Evolutionary conservation across 495 filamentous ascomycete genomes (phyloP).

Genomic region (Aspergillus sclerotioniger): DNA sequence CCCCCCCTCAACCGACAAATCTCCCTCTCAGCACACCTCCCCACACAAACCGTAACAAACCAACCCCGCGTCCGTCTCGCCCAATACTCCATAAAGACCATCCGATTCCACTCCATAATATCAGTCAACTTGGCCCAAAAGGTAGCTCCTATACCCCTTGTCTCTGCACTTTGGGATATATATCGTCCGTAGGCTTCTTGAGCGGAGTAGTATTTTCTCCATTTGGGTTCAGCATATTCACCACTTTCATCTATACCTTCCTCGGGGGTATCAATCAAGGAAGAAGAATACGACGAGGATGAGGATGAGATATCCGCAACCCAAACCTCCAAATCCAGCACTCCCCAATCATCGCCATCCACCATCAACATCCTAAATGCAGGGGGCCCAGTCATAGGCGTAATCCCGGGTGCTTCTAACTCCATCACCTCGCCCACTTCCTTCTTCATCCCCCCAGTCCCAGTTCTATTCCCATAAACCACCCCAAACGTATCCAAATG

Average conservation of each 20-base stretch:
- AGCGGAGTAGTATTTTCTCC: conserved; percentile 54
- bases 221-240: no score
- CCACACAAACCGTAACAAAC: not conserved
- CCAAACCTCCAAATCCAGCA: conserved; percentile 53
- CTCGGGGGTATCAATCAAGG: no score
- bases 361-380: conserved; percentile 56
- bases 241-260: no score
- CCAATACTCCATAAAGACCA: not conserved
- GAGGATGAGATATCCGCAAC: conserved; percentile 26
- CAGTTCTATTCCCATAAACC: conserved; percentile 31
- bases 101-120: not conserved
- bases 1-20: conserved; percentile 1
- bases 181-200: conserved; percentile 49
- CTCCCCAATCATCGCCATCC: conserved; percentile 53
- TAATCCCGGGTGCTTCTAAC: conserved; percentile 54
- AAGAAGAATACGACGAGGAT: not conserved
- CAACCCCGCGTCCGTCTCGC: not conserved
- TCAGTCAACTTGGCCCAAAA: not conserved
- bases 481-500: conserved; percentile 57
- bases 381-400: conserved; percentile 50
- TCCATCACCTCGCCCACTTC: conserved; percentile 28
- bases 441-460: no score
- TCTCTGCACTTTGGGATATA: no score
- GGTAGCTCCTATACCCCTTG: no score
- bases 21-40: not conserved